phyloP scores from a whole-genome alignment of 164 flowering plant genomes.

The Magnolia sinica region DNA sequence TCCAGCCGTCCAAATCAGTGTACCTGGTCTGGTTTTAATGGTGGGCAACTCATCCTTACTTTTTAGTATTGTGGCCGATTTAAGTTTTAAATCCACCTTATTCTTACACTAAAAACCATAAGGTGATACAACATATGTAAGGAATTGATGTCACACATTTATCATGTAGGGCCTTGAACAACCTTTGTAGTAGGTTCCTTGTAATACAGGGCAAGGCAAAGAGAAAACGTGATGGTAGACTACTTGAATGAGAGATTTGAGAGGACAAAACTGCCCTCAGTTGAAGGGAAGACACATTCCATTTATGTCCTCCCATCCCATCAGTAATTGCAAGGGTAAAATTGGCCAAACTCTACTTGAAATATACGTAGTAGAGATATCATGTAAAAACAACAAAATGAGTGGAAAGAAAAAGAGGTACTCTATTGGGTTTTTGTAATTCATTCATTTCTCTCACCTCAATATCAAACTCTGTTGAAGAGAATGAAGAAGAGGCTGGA shows the following conservation, averaged over 20 bases:
- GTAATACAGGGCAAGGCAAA: too few species aligned
- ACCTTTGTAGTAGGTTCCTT: too few species aligned
- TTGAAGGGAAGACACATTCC: not conserved
- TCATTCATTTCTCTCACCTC: slow-evolving; percentile 43
- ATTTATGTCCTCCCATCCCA: not conserved
- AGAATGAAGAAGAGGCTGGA: slow-evolving; percentile 46
- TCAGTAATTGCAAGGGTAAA: not conserved
- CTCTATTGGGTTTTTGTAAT: not conserved
- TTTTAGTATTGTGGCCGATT: too few species aligned
- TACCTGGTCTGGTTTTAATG: too few species aligned
- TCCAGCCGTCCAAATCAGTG: too few species aligned
- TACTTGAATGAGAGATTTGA: not conserved
- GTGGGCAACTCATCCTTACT: too few species aligned
- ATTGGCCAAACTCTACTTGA: not conserved
- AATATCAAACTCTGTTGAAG: slow-evolving; percentile 77
- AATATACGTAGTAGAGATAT: not conserved
- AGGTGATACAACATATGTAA: too few species aligned
- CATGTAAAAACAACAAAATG: not conserved
- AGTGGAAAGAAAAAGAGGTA: not conserved
- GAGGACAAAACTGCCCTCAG: not conserved
- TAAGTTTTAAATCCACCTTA: too few species aligned
- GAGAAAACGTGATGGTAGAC: not conserved
- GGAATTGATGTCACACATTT: too few species aligned
- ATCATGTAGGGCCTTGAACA: too few species aligned
- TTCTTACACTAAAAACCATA: too few species aligned